Evolutionary conservation across 129 eudicot genomes (phyloP).

Genomic region (Glebionis coronaria): DNA sequence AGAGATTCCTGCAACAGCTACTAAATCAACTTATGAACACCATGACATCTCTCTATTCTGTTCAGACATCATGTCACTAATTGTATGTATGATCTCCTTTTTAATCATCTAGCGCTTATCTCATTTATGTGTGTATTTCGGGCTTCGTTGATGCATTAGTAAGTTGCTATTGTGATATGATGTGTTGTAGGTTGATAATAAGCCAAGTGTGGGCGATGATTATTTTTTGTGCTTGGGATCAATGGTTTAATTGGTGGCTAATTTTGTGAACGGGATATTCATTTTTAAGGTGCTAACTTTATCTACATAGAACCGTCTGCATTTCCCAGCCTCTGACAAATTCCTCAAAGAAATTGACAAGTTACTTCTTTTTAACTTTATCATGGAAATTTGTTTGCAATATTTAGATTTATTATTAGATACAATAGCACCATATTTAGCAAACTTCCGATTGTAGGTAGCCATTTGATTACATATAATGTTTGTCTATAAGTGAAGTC

Average conservation of each 20-base stretch:
- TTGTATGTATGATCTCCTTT: slow-evolving; percentile 42
- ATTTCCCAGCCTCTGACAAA: slow-evolving; percentile 78
- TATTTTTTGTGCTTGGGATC: slow-evolving; percentile 87
- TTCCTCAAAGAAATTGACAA: slow-evolving; percentile 63
- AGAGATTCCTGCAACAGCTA: slow-evolving; percentile 17
- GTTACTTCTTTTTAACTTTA: slow-evolving; percentile 25
- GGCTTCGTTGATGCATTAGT: neutral
- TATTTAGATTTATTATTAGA: no score
- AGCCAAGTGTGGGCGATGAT: slow-evolving; percentile 63
- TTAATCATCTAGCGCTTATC: neutral
- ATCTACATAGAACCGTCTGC: slow-evolving; percentile 59
- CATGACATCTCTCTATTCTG: slow-evolving; percentile 79
- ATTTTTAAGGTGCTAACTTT: slow-evolving; percentile 80
- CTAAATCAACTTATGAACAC: slow-evolving; percentile 37
- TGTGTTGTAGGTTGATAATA: slow-evolving; percentile 66
- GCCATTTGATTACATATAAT: no score
- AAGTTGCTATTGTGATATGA: slow-evolving; percentile 7
- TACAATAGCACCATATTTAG: no score
- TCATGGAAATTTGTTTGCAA: neutral
- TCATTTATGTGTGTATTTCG: no score
- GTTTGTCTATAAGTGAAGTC: no score
- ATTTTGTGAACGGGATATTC: slow-evolving; percentile 68
- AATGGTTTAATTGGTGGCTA: slow-evolving; percentile 57
- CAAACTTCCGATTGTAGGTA: no score
- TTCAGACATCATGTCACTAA: slow-evolving; percentile 90